phyloP scores from a whole-genome alignment of 2,329 filamentous ascomycete genomes.

The Colletotrichum caudatum region DNA sequence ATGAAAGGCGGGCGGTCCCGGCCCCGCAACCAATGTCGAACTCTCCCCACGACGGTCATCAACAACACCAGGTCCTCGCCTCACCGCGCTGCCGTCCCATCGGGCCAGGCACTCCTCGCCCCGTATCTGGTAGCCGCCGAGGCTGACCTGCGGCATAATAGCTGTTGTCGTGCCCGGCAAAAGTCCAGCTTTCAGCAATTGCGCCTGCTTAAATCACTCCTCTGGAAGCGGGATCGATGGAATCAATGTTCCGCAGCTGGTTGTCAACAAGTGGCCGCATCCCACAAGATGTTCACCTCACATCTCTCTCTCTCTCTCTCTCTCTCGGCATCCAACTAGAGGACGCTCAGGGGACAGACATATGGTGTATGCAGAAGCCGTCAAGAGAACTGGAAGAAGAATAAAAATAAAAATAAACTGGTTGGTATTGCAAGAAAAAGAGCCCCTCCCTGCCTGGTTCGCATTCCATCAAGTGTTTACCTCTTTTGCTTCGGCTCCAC shows the following conservation, averaged over 20 bases:
- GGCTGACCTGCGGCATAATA: slow-evolving; percentile 74
- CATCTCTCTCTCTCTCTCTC: neutral
- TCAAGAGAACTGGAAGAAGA: neutral
- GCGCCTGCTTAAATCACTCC: neutral
- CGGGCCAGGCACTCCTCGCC: slow-evolving; percentile 65
- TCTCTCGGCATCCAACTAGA: neutral
- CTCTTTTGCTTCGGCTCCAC: slow-evolving; percentile 22
- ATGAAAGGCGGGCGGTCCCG: too few species aligned
- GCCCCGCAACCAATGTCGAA: slow-evolving; percentile 1
- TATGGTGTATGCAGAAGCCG: neutral
- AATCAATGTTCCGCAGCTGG: neutral
- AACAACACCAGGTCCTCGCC: slow-evolving; percentile 68
- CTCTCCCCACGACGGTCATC: slow-evolving; percentile 5
- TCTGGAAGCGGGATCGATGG: neutral
- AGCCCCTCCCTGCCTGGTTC: neutral
- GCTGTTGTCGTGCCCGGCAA: slow-evolving; percentile 46
- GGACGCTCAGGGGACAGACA: neutral
- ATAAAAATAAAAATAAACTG: neutral
- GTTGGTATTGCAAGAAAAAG: slow-evolving; percentile 12
- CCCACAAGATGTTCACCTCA: neutral
- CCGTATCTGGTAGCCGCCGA: slow-evolving; percentile 76
- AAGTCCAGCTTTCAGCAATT: slow-evolving; percentile 41
- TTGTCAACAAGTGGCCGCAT: neutral
- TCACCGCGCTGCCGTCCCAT: slow-evolving; percentile 64
- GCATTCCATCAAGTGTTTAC: slow-evolving; percentile 19